Evolutionary conservation across 768 basidiomycete genomes (phyloP), one percentile per base, ranked within the genome.

Genomic region (Collybia nuda): DNA sequence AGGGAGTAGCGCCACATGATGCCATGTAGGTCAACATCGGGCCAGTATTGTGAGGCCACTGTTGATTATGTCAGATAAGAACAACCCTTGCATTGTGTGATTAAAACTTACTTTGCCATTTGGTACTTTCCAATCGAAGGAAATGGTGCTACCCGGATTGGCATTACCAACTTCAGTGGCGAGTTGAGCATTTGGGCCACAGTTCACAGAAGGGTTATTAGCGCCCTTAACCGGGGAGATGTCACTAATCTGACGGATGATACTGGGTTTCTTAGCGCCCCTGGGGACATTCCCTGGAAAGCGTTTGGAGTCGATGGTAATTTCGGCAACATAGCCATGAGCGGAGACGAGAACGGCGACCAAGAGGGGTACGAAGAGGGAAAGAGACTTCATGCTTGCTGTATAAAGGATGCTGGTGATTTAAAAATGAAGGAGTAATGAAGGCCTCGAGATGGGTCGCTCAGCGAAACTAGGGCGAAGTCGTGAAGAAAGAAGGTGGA

Each of bases 1-100:
- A 89, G 3, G 80, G 66, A 0, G 74, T 71, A 26, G 67, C 65
- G 0, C 79, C 79, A 59, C 89, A 91, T 22, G 71, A 67, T 1
- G 86, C 77, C 78, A 91, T 77, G 62, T 91, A 91, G 32, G 85
- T 88, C 67, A 90, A 68, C 70, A 88, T 70, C 7, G 87, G 88
- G 3, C 87, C 88, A 15, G 70, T 81, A 51, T 85, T 69, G 57
- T 88, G 75, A 23, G 71, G 71, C 74, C 74, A 76, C 75, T 76
- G 38, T 47, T 22, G 2, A 52, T 26, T 14, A 47, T 36, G 6
- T 39, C 5, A 44, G 47, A 36, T 43, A 43, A 42, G 2, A 38
- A 26, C 8, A n/a, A 45, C 32, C 9, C 14, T 32, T 32, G 32
- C n/a, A n/a, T 32, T 32, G 11, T 39, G 24, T 46, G 32, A 28